Evolutionary conservation across 768 basidiomycete genomes (phyloP).

Genomic region (Leucocoprinus sp.): DNA sequence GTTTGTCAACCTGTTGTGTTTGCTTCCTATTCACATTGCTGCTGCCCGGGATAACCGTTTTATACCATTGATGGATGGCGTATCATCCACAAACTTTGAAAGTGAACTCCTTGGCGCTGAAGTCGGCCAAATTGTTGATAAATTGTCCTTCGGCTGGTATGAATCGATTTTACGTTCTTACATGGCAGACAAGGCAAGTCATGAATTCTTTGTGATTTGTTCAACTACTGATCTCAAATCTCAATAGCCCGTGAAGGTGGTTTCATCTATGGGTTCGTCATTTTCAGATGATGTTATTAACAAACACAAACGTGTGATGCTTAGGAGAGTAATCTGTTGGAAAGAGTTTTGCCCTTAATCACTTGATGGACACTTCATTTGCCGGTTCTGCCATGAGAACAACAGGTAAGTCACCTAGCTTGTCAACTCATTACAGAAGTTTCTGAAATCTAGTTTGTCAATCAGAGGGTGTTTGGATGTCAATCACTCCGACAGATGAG

Average conservation of each 20-base stretch:
- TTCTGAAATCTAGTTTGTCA: neutral
- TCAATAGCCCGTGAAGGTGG: constrained; percentile 53
- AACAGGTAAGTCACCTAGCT: no score
- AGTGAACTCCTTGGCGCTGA: constrained; percentile 49
- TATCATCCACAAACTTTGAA: constrained; percentile 42
- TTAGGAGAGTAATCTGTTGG: constrained; percentile 58
- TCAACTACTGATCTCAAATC: neutral
- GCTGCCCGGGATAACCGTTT: constrained; percentile 53
- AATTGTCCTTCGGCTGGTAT: constrained; percentile 54
- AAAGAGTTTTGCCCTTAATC: constrained; percentile 51
- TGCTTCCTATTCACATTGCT: constrained; percentile 60
- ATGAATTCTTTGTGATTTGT: neutral
- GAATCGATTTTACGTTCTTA: constrained; percentile 58
- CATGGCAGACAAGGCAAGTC: constrained; percentile 41
- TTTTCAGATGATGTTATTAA: neutral
- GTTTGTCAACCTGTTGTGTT: constrained; percentile 50
- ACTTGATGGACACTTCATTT: constrained; percentile 56
- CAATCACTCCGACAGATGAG: constrained; percentile 51
- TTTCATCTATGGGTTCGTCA: constrained; percentile 51
- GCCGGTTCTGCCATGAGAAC: constrained; percentile 62
- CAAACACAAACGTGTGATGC: neutral
- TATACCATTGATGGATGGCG: constrained; percentile 47
- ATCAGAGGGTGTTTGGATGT: constrained; percentile 58
- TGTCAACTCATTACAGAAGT: no score
- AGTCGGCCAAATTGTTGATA: constrained; percentile 48